Percentiles rank a stretch among this genome's conserved stretches.
phyloP scores from a whole-genome alignment of 306 rosid species.

The Vigna mungo region DNA sequence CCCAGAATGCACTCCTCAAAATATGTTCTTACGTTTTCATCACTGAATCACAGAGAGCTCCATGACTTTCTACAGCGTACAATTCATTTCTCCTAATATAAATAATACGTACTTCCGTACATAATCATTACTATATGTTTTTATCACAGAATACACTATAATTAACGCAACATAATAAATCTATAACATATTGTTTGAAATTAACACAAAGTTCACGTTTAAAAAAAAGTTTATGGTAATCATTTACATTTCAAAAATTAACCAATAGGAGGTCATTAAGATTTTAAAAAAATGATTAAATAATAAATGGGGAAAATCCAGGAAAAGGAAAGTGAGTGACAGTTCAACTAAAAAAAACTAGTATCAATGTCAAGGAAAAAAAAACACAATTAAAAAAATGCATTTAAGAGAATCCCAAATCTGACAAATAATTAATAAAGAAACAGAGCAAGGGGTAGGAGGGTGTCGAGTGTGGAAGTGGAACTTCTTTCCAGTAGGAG shows the following conservation, averaged over 20 bases:
- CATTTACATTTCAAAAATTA: not conserved
- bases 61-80: not conserved
- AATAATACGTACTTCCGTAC: too few relatives aligned
- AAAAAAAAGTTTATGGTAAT: not conserved
- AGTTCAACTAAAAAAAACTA: not conserved
- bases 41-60: not conserved
- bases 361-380: not conserved
- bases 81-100: not conserved
- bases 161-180: too few relatives aligned
- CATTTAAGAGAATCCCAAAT: not conserved
- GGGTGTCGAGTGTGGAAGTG: not conserved
- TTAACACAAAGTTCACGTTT: too few relatives aligned
- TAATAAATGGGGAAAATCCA: not conserved
- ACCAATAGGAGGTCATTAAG: not conserved
- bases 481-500: not conserved
- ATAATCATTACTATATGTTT: too few relatives aligned
- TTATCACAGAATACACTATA: too few relatives aligned
- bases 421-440: constrained; percentile 46
- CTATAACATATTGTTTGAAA: too few relatives aligned
- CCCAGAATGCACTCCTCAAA: not conserved
- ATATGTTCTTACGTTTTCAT: not conserved
- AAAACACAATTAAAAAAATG: not conserved
- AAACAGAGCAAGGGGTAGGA: not conserved
- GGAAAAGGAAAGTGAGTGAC: not conserved
- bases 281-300: too few relatives aligned